Evolutionary conservation across 73 alveolate genomes (phyloP).

Genomic region (Urostyla sp.): DNA sequence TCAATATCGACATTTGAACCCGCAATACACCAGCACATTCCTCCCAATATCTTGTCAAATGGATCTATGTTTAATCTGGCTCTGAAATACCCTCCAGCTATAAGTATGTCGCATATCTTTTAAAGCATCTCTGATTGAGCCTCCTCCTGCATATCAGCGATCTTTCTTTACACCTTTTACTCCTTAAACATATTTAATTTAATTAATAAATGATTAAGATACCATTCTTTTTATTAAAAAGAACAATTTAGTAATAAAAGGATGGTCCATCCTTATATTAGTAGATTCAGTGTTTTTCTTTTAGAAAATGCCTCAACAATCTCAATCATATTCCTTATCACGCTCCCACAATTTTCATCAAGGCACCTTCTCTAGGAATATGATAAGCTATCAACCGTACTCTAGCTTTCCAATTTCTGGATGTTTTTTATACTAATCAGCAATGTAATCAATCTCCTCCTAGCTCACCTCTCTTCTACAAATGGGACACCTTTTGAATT

Average conservation of each 20-base stretch:
- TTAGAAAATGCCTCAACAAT: neutral
- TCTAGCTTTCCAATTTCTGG: conserved; percentile 47
- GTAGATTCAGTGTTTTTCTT: no score
- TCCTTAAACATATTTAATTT: conserved; percentile 33
- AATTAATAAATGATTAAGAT: conserved; percentile 4
- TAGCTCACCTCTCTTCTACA: conserved; percentile 54
- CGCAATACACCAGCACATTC: conserved; percentile 95
- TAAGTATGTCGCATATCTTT: conserved; percentile 84
- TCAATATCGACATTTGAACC: conserved; percentile 91
- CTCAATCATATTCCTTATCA: neutral
- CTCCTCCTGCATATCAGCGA: conserved; percentile 59
- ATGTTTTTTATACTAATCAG: conserved; percentile 5
- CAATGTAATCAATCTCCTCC: conserved; percentile 43
- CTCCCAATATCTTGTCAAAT: conserved; percentile 96
- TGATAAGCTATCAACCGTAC: conserved; percentile 3
- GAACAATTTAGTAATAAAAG: neutral
- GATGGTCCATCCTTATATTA: no score
- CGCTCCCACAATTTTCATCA: neutral
- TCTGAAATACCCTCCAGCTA: conserved; percentile 95
- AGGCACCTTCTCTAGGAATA: neutral
- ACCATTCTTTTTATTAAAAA: neutral
- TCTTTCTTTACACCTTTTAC: conserved; percentile 12
- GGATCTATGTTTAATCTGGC: conserved; percentile 92
- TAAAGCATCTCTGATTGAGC: conserved; percentile 49
- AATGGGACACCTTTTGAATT: conserved; percentile 57